Evolutionary conservation across 352 stramenopile species (phyloP), one percentile per base, ranked within the genome.

Genomic region (Phytophthora multivora): DNA sequence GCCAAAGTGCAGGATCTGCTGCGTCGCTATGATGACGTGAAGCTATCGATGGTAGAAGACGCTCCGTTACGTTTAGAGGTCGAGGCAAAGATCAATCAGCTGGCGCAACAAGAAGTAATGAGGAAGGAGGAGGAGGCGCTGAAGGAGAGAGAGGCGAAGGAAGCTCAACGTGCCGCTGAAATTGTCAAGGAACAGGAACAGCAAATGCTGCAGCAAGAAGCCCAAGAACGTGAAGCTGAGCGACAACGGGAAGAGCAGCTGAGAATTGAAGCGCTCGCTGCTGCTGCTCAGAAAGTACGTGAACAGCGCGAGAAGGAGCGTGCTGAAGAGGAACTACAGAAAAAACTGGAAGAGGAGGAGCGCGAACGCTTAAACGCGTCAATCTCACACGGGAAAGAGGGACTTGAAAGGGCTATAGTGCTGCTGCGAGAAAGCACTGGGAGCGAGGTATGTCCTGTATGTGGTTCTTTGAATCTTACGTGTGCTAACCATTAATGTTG

Each of bases 1-100:
- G 63, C 68, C 7, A 88, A 80, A 55, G 86, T 93, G 7, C 57
- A 77, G 31, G 70, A 73, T 30, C 51, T 95, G 63, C 63, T 92
- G 50, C 39, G 45, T 45, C 66, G 67, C 16, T 89, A 86, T 31
- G 77, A 92, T 23, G 49, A 45, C 3, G 39, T 89, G n/a, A 63
- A 73, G 35, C 39, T 62, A 2, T 51, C 70, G 28, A n/a, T 83
- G 35, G 49, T 70, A 1, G 62, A 74, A 2, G 21, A 72, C 23
- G 16, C 55, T 3, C 56, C 81, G 31, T 42, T 83, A 40, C 59
- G 55, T 52, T 16, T 61, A 12, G 46, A 72, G 15, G 45, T 66
- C 16, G 28, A 73, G 60, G 35, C 18, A 23, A 69, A 60, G 46
- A 43, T 73, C 12, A 46, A 58, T 2, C 19, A 69, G 36, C 10